Evolutionary conservation across 768 basidiomycete genomes (phyloP).

Genomic region (Russula brevipes): DNA sequence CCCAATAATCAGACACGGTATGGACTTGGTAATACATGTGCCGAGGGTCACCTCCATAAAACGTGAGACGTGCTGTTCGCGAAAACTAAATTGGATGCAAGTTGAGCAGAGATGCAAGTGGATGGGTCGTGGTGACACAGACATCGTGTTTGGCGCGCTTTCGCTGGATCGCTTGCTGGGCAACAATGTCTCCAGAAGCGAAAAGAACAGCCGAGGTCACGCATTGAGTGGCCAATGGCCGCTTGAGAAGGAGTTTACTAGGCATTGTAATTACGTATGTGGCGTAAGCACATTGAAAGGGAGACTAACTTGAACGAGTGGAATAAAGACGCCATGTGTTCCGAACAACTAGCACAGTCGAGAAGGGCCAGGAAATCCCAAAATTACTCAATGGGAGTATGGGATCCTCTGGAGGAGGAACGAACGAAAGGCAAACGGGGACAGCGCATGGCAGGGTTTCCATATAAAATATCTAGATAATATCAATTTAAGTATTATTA

Average conservation of each 20-base stretch:
- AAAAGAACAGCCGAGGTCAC: conserved; percentile 63
- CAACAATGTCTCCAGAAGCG: conserved; percentile 72
- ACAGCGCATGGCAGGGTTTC: too few species aligned
- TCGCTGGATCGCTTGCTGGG: conserved; percentile 79
- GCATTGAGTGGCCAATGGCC: conserved; percentile 61
- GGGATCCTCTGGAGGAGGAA: too few species aligned
- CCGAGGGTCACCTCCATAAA: conserved; percentile 58
- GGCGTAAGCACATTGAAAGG: neutral
- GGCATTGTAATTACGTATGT: neutral
- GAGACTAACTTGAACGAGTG: conserved; percentile 37
- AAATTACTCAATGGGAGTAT: too few species aligned
- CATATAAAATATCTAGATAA: too few species aligned
- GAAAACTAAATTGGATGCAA: conserved; percentile 37
- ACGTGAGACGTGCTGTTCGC: conserved; percentile 58
- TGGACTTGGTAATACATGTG: neutral
- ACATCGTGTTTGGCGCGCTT: conserved; percentile 74
- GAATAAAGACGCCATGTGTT: conserved; percentile 32
- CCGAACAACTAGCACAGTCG: too few species aligned
- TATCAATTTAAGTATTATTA: too few species aligned
- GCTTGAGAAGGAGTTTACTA: conserved; percentile 56
- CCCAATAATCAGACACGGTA: neutral
- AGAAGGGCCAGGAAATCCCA: too few species aligned
- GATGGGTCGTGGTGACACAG: conserved; percentile 25
- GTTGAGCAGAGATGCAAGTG: neutral
- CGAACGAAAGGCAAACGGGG: too few species aligned